Conservation (phyloP, 106 monocot genomes). For the Dendrobium officinale region DNA sequence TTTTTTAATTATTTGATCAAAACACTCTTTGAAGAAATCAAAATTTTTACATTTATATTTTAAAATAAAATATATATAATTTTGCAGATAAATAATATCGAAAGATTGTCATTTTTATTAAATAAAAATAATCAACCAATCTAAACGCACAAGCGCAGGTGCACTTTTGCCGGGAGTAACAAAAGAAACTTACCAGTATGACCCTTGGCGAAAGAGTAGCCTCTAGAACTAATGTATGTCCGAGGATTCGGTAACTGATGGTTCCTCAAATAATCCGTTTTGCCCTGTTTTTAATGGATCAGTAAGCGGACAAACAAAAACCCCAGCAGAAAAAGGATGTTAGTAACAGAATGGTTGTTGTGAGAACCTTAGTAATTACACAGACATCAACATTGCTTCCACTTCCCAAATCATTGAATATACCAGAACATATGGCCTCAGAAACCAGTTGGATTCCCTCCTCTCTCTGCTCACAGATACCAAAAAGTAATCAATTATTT, state of each 20-base stretch:
- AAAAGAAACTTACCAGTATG: constrained; percentile 38
- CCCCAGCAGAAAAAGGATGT: neutral
- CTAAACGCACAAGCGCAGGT: no score
- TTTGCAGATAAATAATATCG: no score
- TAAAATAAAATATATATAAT: no score
- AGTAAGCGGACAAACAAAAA: constrained; percentile 8
- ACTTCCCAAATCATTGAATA: constrained; percentile 97
- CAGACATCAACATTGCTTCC: constrained; percentile 97
- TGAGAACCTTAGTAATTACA: constrained; percentile 81
- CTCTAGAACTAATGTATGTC: constrained; percentile 61
- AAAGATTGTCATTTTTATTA: no score
- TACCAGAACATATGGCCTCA: constrained; percentile 90
- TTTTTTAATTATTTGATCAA: no score
- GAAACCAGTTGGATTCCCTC: constrained; percentile 74
- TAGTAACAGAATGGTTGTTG: neutral
- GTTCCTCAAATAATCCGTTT: constrained; percentile 61
- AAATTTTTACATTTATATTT: no score
- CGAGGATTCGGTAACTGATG: constrained; percentile 58
- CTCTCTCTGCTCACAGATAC: constrained; percentile 44
- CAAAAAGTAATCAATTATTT: neutral
- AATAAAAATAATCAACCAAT: no score
- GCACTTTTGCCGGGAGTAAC: neutral
- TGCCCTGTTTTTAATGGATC: constrained; percentile 20
- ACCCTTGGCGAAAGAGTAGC: constrained; percentile 56
- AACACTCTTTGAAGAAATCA: no score